These are phyloP conservation scores for Gossypium trilobum DNA, from an alignment of 441 rosid species.

Conservation along the genomic window DNA sequence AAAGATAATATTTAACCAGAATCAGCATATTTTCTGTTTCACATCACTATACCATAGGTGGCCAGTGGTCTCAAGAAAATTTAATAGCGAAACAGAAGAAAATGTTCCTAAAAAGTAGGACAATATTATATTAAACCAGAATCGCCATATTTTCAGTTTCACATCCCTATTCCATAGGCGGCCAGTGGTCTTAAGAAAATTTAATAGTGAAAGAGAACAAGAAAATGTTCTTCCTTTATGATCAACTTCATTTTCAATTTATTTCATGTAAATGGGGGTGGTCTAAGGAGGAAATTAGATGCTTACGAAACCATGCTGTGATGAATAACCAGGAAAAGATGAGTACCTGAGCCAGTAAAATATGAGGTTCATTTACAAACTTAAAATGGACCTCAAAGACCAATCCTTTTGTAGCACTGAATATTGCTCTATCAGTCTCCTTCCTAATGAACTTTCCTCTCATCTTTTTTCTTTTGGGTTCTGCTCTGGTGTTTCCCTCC, in stretches of 20 bases:
- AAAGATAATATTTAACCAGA: neutral
- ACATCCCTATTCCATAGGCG: neutral
- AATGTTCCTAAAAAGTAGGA: neutral
- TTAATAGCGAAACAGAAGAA: neutral
- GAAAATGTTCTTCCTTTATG: neutral
- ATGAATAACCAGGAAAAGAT: neutral
- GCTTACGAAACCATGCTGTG: neutral
- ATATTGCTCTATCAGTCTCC: slow-evolving; percentile 47
- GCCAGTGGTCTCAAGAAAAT: neutral
- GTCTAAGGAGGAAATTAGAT: neutral
- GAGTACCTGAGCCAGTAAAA: slow-evolving; percentile 78
- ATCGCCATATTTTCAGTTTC: neutral
- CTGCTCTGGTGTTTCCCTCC: slow-evolving; percentile 26
- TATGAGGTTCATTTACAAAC: slow-evolving; percentile 66
- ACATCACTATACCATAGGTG: neutral
- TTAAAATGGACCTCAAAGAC: slow-evolving; percentile 70
- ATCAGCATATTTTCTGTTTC: neutral
- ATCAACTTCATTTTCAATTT: neutral
- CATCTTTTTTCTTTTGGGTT: slow-evolving; percentile 27
- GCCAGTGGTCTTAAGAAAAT: neutral
- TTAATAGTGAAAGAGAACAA: neutral
- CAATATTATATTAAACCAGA: too few relatives aligned
- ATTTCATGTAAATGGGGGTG: neutral
- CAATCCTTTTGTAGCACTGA: slow-evolving; percentile 35
- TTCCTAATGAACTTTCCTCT: slow-evolving; percentile 17